These are phyloP conservation scores for Flaveria floridana DNA, from an alignment of 140 eudicot genomes.

Conservation along the genomic window DNA sequence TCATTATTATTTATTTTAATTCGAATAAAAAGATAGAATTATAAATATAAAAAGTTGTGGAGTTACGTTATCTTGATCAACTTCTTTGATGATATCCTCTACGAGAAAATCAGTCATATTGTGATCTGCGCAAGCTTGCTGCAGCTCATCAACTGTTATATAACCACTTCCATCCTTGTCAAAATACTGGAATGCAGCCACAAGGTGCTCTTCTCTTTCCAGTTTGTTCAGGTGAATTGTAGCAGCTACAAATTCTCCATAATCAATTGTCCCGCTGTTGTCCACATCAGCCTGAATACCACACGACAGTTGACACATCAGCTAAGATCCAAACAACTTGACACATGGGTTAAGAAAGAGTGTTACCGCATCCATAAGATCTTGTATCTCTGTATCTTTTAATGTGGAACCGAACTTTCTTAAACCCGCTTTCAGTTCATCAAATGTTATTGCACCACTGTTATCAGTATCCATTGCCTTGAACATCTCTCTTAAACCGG, in stretches of 20 bases:
- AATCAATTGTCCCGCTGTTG: constrained; percentile 90
- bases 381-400: constrained; percentile 91
- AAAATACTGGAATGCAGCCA: constrained; percentile 83
- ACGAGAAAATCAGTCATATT: constrained; percentile 69
- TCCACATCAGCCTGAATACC: constrained; percentile 86
- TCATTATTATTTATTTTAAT: background rate
- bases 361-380: constrained; percentile 97
- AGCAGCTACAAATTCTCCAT: constrained; percentile 95
- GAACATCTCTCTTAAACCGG: constrained; percentile 95
- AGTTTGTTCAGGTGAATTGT: constrained; percentile 87
- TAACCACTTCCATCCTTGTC: constrained; percentile 95
- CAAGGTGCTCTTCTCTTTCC: constrained; percentile 92
- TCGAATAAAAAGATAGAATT: background rate
- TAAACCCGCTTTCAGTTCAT: constrained; percentile 92
- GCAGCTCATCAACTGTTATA: constrained; percentile 93
- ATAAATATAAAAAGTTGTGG: background rate
- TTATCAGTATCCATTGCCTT: constrained; percentile 97
- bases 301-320: constrained; percentile 24
- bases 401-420: constrained; percentile 90
- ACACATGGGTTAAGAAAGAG: background rate
- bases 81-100: constrained; percentile 91
- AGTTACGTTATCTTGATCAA: constrained; percentile 89
- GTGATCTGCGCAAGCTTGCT: constrained; percentile 84
- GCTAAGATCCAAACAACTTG: background rate
- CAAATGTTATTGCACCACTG: constrained; percentile 98